Base-by-base conservation (phyloP, 768 basidiomycete species). In the Xanthoconium purpureum region DNA sequence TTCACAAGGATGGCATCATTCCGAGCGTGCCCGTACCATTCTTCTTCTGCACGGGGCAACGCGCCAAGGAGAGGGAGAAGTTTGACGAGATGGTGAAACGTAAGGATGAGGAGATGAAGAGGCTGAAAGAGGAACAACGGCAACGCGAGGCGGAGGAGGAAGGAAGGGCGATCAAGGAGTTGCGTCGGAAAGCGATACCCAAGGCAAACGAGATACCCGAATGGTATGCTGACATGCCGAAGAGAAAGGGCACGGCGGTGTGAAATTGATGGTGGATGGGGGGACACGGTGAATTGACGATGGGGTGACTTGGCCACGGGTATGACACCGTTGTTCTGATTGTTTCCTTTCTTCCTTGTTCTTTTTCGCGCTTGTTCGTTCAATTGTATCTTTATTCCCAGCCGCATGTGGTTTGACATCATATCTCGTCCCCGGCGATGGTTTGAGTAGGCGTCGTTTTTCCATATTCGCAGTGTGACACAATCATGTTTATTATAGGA, bases 181-280 rank as follows among this genome's bases (percentile, higher is more conserved):
- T 87, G 64, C 74, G 89, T 67, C 81, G 77, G 75, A 78, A 75
- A 60, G 79, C 85, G 17, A 73, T 91, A 45, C 85, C 86, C 24
- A 82, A 77, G 69, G 89, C 89, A 45, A 78, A 89, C 66, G 82
- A 81, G 63, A 78, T 91, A 28, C 89, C 89, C 12, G 85, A 84
- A 60, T 91, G 89, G 89, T 91, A 91, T 63, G 83, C 80, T 61
- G 79, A 80, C 42, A 83, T 80, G 67, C 87, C 87, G 62, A 88
- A 79, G 79, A 81, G 75, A 71, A 71, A 68, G 64, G 69, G 72
- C 3, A 48, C 58, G 56, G 53, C 39, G 52, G 52, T 58, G 56
- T 56, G 63, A 65, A 12, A 44, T n/a, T 39, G 61, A 51, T 55
- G 46, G 45, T 29, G 46, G 50, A n/a, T 10, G 3, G 40, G 17